These are phyloP conservation scores for Conidiobolus incongruus DNA, from an alignment of 371 early-diverging fungal species.

Conservation along the genomic window DNA sequence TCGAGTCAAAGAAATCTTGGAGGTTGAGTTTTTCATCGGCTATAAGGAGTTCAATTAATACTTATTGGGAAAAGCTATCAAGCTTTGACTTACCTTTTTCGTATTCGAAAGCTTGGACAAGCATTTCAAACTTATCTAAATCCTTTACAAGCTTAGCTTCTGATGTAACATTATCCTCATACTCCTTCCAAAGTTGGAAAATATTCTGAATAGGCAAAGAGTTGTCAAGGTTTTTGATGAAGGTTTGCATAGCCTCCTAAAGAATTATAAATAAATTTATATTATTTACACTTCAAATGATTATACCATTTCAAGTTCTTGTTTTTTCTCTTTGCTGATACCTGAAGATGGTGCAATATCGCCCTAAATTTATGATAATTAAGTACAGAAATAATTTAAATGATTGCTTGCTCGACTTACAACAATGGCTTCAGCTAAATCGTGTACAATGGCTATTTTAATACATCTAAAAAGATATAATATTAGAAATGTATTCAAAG, in stretches of 20 bases:
- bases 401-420: conserved; percentile 11
- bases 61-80: neutral
- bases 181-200: conserved; percentile 58
- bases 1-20: conserved; percentile 59
- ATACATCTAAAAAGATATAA: conserved; percentile 23
- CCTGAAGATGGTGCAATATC: conserved; percentile 77
- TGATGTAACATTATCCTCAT: conserved; percentile 46
- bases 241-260: conserved; percentile 41
- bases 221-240: conserved; percentile 29
- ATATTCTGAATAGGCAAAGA: conserved; percentile 41
- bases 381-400: neutral
- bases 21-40: conserved; percentile 31
- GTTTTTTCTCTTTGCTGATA: conserved; percentile 58
- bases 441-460: conserved; percentile 81
- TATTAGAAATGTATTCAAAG: neutral
- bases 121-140: conserved; percentile 88
- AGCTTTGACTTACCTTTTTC: conserved; percentile 35
- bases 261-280: neutral
- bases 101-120: conserved; percentile 78
- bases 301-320: conserved; percentile 31
- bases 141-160: conserved; percentile 78
- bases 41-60: conserved; percentile 7
- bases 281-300: neutral
- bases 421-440: conserved; percentile 73
- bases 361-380: conserved; percentile 29